phyloP scores from a whole-genome alignment of 2,329 filamentous ascomycete species.

The Hypocreales sp. region DNA sequence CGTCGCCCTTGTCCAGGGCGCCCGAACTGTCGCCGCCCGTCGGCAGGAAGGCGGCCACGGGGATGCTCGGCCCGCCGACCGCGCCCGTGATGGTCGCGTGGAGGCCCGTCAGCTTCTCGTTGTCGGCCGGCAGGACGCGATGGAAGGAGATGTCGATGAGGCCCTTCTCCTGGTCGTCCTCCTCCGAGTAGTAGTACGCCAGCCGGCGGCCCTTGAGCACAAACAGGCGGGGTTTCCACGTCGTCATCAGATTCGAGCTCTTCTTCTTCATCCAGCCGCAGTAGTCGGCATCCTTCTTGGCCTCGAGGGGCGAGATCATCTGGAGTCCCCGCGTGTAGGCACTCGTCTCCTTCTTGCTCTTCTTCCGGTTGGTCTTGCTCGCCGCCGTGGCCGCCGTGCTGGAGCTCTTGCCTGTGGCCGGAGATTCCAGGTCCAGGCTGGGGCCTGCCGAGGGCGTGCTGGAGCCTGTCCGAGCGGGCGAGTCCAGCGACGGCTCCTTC shows the following conservation, averaged over 20 bases:
- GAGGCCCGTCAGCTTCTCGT: constrained; percentile 76
- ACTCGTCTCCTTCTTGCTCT: constrained; percentile 87
- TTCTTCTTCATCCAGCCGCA: constrained; percentile 99
- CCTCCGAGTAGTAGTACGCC: constrained; percentile 91
- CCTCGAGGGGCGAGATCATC: constrained; percentile 67
- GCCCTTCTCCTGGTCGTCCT: constrained; percentile 83
- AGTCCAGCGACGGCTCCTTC: constrained; percentile 39
- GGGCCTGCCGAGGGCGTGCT: constrained; percentile 47
- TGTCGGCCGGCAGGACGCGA: constrained; percentile 85
- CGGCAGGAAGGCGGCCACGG: constrained; percentile 41
- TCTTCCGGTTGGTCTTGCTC: constrained; percentile 41
- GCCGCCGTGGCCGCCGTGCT: constrained; percentile 30
- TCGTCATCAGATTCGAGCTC: constrained; percentile 88
- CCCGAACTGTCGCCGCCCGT: constrained; percentile 23
- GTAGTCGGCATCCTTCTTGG: constrained; percentile 78
- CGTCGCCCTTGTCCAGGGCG: constrained; percentile 33
- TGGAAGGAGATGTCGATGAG: constrained; percentile 97
- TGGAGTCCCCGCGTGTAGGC: constrained; percentile 79
- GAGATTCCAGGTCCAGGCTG: constrained; percentile 69
- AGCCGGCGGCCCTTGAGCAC: constrained; percentile 81
- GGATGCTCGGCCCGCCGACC: constrained; percentile 27
- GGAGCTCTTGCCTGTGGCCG: constrained; percentile 44
- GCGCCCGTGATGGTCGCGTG: constrained; percentile 86
- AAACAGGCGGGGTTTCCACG: constrained; percentile 95
- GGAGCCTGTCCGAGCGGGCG: constrained; percentile 64